These are phyloP conservation scores for Cladobotryum protrusum DNA, from an alignment of 2,329 filamentous ascomycete species.

Conservation along the genomic window DNA sequence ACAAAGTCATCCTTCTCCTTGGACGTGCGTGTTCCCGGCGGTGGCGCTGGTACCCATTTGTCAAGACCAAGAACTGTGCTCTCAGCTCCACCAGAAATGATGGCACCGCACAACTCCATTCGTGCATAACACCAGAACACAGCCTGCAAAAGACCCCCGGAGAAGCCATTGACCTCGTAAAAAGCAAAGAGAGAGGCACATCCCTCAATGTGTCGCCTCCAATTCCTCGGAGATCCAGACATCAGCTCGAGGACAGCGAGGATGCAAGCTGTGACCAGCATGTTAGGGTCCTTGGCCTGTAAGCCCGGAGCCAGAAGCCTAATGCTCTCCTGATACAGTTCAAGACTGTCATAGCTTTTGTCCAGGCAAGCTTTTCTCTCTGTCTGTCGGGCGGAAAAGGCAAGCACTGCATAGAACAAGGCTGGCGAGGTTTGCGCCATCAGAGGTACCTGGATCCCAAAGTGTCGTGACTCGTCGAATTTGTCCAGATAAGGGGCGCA, in stretches of 20 bases:
- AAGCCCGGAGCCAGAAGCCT: conserved; percentile 35
- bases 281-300: conserved; percentile 36
- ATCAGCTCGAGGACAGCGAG: conserved; percentile 44
- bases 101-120: conserved; percentile 50
- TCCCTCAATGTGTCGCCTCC: conserved; percentile 50
- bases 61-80: conserved; percentile 42
- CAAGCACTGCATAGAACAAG: conserved; percentile 44
- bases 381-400: conserved; percentile 47
- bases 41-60: conserved; percentile 37
- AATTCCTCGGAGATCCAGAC: conserved; percentile 42
- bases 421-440: conserved; percentile 40
- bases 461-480: conserved; percentile 47
- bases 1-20: conserved; percentile 22
- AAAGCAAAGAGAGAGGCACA: conserved; percentile 48
- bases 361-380: conserved; percentile 43
- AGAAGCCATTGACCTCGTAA: conserved; percentile 42
- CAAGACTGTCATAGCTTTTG: conserved; percentile 43
- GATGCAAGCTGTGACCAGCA: conserved; percentile 41
- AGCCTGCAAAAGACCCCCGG: conserved; percentile 40
- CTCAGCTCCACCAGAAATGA: conserved; percentile 45
- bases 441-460: conserved; percentile 44
- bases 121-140: conserved; percentile 54
- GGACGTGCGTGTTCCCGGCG: conserved; percentile 10
- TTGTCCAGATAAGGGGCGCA: conserved; percentile 47
- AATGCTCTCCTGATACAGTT: conserved; percentile 48